phyloP scores from a whole-genome alignment of 2,329 filamentous ascomycete genomes.

The Alternaria gaisen region DNA sequence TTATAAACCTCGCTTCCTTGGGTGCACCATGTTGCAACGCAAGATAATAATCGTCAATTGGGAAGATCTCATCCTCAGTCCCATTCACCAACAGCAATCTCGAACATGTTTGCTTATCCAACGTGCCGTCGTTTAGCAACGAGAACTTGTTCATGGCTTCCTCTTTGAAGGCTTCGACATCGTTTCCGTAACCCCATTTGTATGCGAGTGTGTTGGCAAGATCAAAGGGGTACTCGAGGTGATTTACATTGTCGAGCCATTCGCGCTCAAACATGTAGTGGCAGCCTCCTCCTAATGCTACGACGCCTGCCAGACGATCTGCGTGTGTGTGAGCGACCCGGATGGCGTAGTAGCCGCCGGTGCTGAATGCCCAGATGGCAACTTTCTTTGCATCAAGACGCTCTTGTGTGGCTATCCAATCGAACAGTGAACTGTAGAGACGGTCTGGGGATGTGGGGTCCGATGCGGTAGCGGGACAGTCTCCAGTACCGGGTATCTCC shows the following conservation, averaged over 20 bases:
- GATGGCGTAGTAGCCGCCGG: slow-evolving; percentile 68
- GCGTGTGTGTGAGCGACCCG: slow-evolving; percentile 66
- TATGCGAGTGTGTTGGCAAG: slow-evolving; percentile 60
- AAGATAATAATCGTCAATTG: slow-evolving; percentile 67
- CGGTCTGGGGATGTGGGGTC: slow-evolving; percentile 63
- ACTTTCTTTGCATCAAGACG: slow-evolving; percentile 59
- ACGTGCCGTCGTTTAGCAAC: slow-evolving; percentile 63
- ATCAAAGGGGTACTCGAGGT: slow-evolving; percentile 69
- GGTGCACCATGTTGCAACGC: slow-evolving; percentile 62
- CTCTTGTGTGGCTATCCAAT: slow-evolving; percentile 61
- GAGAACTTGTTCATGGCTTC: slow-evolving; percentile 62
- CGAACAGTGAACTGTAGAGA: slow-evolving; percentile 63
- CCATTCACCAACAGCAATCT: slow-evolving; percentile 66
- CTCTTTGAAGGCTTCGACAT: slow-evolving; percentile 55
- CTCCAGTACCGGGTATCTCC: slow-evolving; percentile 67
- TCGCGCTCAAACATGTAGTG: slow-evolving; percentile 64
- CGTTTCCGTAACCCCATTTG: slow-evolving; percentile 56
- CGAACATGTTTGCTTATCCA: slow-evolving; percentile 60
- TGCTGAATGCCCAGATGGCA: slow-evolving; percentile 66
- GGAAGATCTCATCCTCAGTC: slow-evolving; percentile 68
- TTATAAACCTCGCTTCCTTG: slow-evolving; percentile 62
- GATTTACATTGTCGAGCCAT: slow-evolving; percentile 65
- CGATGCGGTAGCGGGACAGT: slow-evolving; percentile 59
- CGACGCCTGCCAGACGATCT: slow-evolving; percentile 60
- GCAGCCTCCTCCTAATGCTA: slow-evolving; percentile 64